phyloP scores from a whole-genome alignment of 495 filamentous ascomycete genomes.

The Aspergillus sclerotioniger region DNA sequence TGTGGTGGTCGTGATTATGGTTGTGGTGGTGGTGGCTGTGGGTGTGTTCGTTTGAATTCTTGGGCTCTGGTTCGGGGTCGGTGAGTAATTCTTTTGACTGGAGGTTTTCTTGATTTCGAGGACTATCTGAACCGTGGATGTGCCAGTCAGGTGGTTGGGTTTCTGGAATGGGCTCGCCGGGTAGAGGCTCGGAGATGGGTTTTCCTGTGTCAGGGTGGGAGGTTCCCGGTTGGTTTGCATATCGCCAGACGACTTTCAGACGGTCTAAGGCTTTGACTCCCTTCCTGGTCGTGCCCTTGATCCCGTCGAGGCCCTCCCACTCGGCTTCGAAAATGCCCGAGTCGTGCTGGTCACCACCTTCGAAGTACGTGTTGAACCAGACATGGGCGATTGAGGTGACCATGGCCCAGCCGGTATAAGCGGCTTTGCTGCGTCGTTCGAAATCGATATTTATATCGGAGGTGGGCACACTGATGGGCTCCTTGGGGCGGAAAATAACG shows the following conservation, averaged over 20 bases:
- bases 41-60: not conserved
- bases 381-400: constrained; percentile 91
- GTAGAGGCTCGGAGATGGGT: constrained; percentile 56
- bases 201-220: constrained; percentile 24
- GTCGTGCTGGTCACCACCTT: constrained; percentile 66
- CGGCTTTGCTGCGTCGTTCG: constrained; percentile 74
- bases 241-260: constrained; percentile 83
- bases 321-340: constrained; percentile 61
- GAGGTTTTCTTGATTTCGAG: constrained; percentile 18
- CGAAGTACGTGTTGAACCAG: constrained; percentile 96
- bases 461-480: constrained; percentile 65
- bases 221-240: constrained; percentile 20
- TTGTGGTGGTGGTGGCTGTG: not conserved
- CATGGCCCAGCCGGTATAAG: constrained; percentile 74
- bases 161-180: constrained; percentile 65
- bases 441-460: constrained; percentile 89
- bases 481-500: constrained; percentile 73
- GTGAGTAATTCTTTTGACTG: not conserved
- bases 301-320: constrained; percentile 68
- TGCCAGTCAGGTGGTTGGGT: constrained; percentile 70
- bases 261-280: constrained; percentile 79
- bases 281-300: constrained; percentile 77
- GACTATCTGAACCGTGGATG: constrained; percentile 27
- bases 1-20: constrained; percentile 3
- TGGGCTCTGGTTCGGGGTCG: not conserved